Base-by-base conservation (phyloP, 345 rosid genomes). In the Salix brachista region DNA sequence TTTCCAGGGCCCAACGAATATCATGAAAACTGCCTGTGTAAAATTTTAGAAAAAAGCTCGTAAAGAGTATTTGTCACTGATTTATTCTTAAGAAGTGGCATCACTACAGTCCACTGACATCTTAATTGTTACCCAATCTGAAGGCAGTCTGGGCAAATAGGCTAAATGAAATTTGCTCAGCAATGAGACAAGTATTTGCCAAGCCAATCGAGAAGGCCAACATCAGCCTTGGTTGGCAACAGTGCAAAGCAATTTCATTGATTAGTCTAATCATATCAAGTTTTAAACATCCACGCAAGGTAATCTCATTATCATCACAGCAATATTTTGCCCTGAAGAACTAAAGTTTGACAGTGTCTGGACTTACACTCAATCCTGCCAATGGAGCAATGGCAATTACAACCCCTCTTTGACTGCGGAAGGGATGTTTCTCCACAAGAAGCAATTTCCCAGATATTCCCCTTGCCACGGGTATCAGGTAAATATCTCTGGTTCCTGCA, bases 361-460 rank as follows among this genome's bases (percentile, higher is more conserved):
- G 50, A 84, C 89, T 87, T 79, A 87, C 93, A 80, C 78, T 82
- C 68, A 85, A 75, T 36, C 90, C 91, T 5, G 91, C 89, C 78
- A 91, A 74, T 50, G 90, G 91, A 81, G 93, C 89, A 65, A 85
- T 87, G 11, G 89, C 96, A 65, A 89, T 86, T 44, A 88, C 90
- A 37, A 87, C 74, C 21, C 91, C 91, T 26, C 79, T 77, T 72
- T 83, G 91, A 82, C 86, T 85, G 65, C 85, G 85, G 74, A 88
- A 88, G 64, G 96, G 91, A 81, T 91, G 92, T 72, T 89, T 91
- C 88, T 91, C 89, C 8, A 82, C 89, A 69, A 89, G 91, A 81
- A 91, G 84, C 78, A 88, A 76, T 79, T 85, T 87, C 18, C 96
- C 96, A 84, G 82, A 82, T 66, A 67, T 67, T 56, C 89, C 90